These are phyloP conservation scores for Hypoxylon sp. DNA, from an alignment of 2,329 filamentous ascomycete species.

Conservation along the genomic window DNA sequence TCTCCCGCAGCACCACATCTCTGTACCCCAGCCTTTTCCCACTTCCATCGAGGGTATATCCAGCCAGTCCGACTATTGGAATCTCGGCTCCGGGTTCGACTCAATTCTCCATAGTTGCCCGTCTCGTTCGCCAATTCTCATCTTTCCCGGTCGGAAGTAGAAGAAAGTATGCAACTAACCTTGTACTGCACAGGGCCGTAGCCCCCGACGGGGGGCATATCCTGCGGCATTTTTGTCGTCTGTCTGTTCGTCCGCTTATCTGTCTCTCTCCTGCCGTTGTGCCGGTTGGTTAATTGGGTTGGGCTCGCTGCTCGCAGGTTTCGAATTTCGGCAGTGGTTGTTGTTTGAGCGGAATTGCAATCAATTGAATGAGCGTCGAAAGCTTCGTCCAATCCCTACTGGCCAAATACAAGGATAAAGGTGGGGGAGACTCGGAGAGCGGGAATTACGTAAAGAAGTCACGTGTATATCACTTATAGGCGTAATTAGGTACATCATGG, in stretches of 20 bases:
- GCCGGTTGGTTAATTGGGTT: neutral
- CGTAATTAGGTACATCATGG: too few relatives aligned
- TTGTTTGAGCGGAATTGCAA: constrained; percentile 12
- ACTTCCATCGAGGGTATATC: neutral
- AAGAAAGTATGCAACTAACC: constrained; percentile 66
- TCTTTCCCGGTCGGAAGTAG: neutral
- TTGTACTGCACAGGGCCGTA: constrained; percentile 98
- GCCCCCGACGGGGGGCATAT: constrained; percentile 95
- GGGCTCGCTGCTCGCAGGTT: neutral
- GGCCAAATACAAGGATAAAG: neutral
- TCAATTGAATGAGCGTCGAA: constrained; percentile 7
- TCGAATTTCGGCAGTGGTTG: neutral
- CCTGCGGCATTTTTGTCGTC: constrained; percentile 85
- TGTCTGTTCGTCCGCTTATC: neutral
- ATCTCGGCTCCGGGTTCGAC: neutral
- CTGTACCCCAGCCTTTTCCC: neutral
- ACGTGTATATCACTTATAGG: neutral
- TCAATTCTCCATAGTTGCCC: neutral
- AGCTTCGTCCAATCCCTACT: constrained; percentile 21
- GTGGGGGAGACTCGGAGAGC: neutral
- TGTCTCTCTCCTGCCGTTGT: neutral
- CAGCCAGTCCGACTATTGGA: neutral
- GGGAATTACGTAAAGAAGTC: constrained; percentile 2
- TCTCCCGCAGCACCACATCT: neutral
- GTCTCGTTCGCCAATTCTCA: neutral